Evolutionary conservation across 139 green algal species (phyloP).

Genomic region (Chlorella sp.): DNA sequence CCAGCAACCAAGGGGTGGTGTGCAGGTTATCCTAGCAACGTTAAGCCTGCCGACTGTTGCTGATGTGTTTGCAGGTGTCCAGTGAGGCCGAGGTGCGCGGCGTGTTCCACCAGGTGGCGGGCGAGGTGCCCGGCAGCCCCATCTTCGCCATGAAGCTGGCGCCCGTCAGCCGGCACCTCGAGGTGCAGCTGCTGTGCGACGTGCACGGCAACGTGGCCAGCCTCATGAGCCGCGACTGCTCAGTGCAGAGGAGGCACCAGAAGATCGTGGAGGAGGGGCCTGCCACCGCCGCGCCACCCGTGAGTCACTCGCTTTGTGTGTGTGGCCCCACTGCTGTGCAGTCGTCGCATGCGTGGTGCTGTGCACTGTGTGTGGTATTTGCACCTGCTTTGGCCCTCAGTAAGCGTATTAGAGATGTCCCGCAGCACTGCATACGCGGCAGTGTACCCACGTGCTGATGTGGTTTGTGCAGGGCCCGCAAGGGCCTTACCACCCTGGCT

Average conservation of each 20-base stretch:
- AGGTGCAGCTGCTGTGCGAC: slow-evolving; percentile 95
- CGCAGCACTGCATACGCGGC: too few species aligned
- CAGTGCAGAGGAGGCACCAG: slow-evolving; percentile 92
- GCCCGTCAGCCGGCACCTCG: slow-evolving; percentile 66
- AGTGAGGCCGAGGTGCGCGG: slow-evolving; percentile 65
- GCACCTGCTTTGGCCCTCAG: too few species aligned
- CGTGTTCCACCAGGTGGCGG: slow-evolving; percentile 77
- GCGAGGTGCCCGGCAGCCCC: slow-evolving; percentile 91
- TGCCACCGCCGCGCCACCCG: slow-evolving; percentile 54
- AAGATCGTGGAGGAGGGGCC: slow-evolving; percentile 98
- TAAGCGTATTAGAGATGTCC: too few species aligned
- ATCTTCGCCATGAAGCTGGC: slow-evolving; percentile 98
- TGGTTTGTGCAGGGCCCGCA: too few species aligned
- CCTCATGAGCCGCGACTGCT: slow-evolving; percentile 90
- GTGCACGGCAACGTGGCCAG: slow-evolving; percentile 79
- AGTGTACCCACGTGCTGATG: too few species aligned
- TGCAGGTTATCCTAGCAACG: too few species aligned
- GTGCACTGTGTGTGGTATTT: too few species aligned
- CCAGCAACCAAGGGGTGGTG: too few species aligned
- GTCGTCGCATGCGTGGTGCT: too few species aligned
- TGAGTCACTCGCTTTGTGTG: slow-evolving; percentile 4
- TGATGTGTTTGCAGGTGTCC: slow-evolving; percentile 16
- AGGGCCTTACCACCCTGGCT: too few species aligned
- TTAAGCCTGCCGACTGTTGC: too few species aligned
- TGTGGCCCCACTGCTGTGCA: too few species aligned